Base-by-base conservation (phyloP, 2,329 filamentous ascomycete species). In the Cyphellophora europaea region DNA sequence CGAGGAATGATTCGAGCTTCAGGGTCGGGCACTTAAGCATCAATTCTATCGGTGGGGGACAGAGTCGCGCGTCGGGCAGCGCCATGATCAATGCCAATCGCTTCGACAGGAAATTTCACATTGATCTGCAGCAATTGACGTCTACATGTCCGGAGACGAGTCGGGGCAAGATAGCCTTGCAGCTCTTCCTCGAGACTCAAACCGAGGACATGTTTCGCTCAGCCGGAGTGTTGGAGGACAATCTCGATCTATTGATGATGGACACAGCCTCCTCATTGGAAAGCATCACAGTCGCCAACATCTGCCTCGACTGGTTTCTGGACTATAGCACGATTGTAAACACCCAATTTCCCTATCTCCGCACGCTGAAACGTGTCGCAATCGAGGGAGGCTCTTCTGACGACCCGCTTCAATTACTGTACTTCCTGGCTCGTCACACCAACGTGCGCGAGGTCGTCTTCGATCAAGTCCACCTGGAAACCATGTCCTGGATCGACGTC, bases 301-400 rank as follows among this genome's bases (percentile, higher is more conserved):
- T 32, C 10, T 32, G 30, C 18, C 15, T 32, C 6, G 30, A 16
- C 30, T 32, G 30, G 30, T 32, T 32, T 19, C 19, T 12, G 15
- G 18, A 19, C 8, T 18, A 32, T 18, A n/a, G 8, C 8, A 25
- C 21, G 21, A 8, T 25, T 8, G 21, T n/a, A 25, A 8, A 25
- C 21, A 25, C 21, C 8, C 21, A 25, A n/a, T 8, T n/a, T 8
- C 21, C 21, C 21, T 25, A 25, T 25, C 17, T 32, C 15, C 16
- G 14, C 8, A 12, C 6, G 12, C 15, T 32, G 30, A 32, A 19
- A 19, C 13, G 8, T 10, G 30, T 32, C 16, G 18, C 13, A 18
- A 18, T 32, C 19, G 30, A 32, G 19, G 30, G 30, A 17, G 30
- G 30, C 11, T 32, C 15, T 12, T 32, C 15, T 12, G 6, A 21